Evolutionary conservation across 371 early-diverging fungal species (phyloP).

Genomic region (Mortierella sp.): DNA sequence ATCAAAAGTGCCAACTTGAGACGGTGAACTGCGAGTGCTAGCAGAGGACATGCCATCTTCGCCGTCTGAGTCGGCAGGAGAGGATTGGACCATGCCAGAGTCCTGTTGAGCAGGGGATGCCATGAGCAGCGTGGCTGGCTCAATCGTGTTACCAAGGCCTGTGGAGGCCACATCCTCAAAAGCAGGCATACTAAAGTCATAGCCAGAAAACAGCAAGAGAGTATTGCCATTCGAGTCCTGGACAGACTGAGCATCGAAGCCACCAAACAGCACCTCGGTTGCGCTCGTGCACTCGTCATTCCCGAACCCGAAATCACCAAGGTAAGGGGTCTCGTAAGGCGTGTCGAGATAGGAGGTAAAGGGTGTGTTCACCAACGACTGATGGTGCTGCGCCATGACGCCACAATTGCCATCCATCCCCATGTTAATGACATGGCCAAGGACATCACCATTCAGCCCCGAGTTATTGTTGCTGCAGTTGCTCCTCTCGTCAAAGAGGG

Average conservation of each 20-base stretch:
- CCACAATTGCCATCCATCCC: background rate
- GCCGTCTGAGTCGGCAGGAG: background rate
- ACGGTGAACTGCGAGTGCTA: no score
- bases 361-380: slow-evolving; percentile 14
- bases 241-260: background rate
- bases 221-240: background rate
- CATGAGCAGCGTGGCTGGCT: slow-evolving; percentile 27
- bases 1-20: no score
- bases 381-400: background rate
- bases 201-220: slow-evolving; percentile 18
- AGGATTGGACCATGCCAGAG: background rate
- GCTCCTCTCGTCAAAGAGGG: slow-evolving; percentile 13
- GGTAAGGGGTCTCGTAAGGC: slow-evolving; percentile 33
- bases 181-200: slow-evolving; percentile 6
- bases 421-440: background rate
- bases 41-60: background rate
- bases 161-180: background rate
- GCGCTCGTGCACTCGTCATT: slow-evolving; percentile 8
- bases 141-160: slow-evolving; percentile 11
- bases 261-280: background rate
- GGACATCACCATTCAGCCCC: background rate
- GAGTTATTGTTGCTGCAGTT: slow-evolving; percentile 2
- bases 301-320: slow-evolving; percentile 16
- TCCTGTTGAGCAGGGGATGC: slow-evolving; percentile 3
- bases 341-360: slow-evolving; percentile 31